Conservation (phyloP, 164 flowering plant genomes). For the Berberis thunbergii region DNA sequence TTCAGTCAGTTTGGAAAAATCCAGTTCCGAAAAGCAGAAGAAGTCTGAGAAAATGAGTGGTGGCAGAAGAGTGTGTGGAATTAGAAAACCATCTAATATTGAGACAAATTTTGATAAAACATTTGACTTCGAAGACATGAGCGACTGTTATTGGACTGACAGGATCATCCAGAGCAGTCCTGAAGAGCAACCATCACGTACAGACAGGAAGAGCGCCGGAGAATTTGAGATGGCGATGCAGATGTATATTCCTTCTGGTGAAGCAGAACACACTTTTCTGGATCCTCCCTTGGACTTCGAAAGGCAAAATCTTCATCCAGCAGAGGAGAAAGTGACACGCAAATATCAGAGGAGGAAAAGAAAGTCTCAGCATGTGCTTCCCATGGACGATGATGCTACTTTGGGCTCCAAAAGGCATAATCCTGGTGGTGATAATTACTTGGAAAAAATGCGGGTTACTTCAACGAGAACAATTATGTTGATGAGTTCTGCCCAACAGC, state of each 20-base stretch:
- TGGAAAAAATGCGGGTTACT: background rate
- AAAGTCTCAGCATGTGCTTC: constrained; percentile 12
- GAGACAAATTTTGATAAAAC: constrained; percentile 19
- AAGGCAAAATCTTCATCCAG: constrained; percentile 14
- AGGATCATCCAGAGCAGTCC: constrained; percentile 26
- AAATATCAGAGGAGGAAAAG: constrained; percentile 12
- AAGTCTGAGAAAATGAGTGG: constrained; percentile 14
- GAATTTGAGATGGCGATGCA: constrained; percentile 11
- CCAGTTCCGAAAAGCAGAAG: constrained; percentile 9
- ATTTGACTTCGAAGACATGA: constrained; percentile 26
- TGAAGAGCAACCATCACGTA: constrained; percentile 25
- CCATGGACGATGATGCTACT: constrained; percentile 9
- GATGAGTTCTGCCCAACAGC: constrained; percentile 44
- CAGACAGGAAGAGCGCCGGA: constrained; percentile 13
- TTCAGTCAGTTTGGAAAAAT: constrained; percentile 17
- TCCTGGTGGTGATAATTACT: constrained; percentile 7
- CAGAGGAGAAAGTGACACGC: constrained; percentile 15
- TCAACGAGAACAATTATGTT: constrained; percentile 5
- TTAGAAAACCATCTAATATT: constrained; percentile 9
- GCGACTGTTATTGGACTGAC: constrained; percentile 43
- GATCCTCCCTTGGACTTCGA: background rate
- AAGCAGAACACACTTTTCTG: constrained; percentile 10
- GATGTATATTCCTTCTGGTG: background rate
- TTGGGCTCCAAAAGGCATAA: constrained; percentile 7
- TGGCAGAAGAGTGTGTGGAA: constrained; percentile 5